Conservation (phyloP, 306 rosid species). For the Medicago ruthenica region DNA sequence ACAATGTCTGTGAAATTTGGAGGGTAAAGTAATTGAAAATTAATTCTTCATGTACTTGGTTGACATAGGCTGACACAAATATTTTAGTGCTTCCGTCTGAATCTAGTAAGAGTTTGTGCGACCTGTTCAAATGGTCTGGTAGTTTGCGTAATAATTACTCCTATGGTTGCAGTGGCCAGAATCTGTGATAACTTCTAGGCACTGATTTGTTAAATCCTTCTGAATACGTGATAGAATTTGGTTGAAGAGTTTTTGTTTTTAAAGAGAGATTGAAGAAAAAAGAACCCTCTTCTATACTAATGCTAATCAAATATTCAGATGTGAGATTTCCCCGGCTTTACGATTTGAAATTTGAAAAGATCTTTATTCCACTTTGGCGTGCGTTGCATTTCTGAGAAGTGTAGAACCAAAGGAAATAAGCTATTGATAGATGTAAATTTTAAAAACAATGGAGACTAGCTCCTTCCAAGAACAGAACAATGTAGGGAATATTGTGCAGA, state of each 20-base stretch:
- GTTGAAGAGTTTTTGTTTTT: background rate
- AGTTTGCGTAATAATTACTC: background rate
- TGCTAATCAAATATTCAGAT: background rate
- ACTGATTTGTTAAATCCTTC: conserved; percentile 23
- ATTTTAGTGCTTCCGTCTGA: conserved; percentile 15
- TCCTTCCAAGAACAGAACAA: conserved; percentile 3
- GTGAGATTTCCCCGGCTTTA: background rate
- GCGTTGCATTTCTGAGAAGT: background rate
- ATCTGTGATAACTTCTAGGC: background rate
- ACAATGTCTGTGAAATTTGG: background rate
- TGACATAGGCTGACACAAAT: background rate
- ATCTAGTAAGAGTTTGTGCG: background rate
- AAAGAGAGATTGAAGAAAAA: background rate
- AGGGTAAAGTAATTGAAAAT: background rate
- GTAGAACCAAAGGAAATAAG: background rate
- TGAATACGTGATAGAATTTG: background rate
- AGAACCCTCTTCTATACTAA: background rate
- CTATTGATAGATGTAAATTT: background rate
- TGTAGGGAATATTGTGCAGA: background rate
- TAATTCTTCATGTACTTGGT: conserved; percentile 5
- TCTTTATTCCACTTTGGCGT: background rate
- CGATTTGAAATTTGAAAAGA: conserved; percentile 18
- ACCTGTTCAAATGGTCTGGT: background rate
- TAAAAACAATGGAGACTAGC: background rate
- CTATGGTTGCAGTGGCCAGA: background rate